Evolutionary conservation across 805 yeast genomes (phyloP).

Genomic region (Metschnikowia bowlesiae): DNA sequence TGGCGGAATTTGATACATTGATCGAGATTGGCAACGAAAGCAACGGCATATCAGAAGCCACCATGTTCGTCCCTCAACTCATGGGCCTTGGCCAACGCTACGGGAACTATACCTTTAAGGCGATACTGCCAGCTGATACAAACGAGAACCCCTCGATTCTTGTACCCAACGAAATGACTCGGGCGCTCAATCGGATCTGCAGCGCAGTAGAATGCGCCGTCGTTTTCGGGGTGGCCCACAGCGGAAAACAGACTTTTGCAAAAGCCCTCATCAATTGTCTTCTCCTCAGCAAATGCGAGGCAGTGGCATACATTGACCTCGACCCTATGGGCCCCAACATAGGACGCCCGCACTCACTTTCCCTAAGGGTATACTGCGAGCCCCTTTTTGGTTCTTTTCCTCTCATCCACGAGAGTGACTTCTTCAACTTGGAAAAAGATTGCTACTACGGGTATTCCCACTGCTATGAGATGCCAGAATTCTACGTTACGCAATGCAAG

Average conservation of each 20-base stretch:
- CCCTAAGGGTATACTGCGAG: slow-evolving; percentile 39
- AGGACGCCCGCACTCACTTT: slow-evolving; percentile 66
- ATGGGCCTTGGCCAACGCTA: slow-evolving; percentile 28
- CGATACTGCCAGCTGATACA: slow-evolving; percentile 1
- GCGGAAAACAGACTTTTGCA: slow-evolving; percentile 77
- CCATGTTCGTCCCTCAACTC: slow-evolving; percentile 40
- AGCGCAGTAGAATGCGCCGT: slow-evolving; percentile 27
- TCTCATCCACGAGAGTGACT: slow-evolving; percentile 13
- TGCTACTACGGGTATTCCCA: slow-evolving; percentile 60
- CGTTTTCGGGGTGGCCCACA: slow-evolving; percentile 63
- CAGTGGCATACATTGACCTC: slow-evolving; percentile 57
- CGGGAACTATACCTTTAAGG: slow-evolving; percentile 10
- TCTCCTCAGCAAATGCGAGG: slow-evolving; percentile 22
- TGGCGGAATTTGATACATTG: slow-evolving; percentile 41
- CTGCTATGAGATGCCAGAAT: slow-evolving; percentile 62
- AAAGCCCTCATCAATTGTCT: slow-evolving; percentile 50
- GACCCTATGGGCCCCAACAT: slow-evolving; percentile 91
- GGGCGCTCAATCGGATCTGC: slow-evolving; percentile 3
- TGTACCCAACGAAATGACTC: slow-evolving; percentile 5
- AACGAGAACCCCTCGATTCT: slow-evolving; percentile 2
- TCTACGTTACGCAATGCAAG: slow-evolving; percentile 44
- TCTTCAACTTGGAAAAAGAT: slow-evolving; percentile 12
- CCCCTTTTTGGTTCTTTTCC: slow-evolving; percentile 28
- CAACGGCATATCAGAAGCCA: slow-evolving; percentile 46
- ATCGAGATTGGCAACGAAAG: slow-evolving; percentile 29